phyloP scores from a whole-genome alignment of 2,329 filamentous ascomycete genomes.

The Verticillium nubilum region DNA sequence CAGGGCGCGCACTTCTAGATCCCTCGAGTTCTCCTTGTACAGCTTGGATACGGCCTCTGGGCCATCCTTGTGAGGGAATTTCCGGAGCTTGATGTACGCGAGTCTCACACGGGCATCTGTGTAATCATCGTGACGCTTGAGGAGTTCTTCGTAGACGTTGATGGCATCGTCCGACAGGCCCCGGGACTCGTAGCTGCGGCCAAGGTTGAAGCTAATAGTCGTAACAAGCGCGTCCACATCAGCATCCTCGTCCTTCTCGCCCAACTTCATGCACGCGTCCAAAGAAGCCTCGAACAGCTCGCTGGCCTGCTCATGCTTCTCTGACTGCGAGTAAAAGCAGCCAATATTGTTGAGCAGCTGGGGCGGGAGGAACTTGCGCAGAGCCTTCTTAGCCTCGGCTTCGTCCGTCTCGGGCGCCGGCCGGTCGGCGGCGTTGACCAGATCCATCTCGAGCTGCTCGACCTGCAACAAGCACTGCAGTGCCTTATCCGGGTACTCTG shows the following conservation, averaged over 20 bases:
- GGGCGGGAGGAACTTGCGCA: slow-evolving; percentile 77
- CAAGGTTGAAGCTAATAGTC: slow-evolving; percentile 95
- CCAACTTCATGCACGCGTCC: slow-evolving; percentile 77
- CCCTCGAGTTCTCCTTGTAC: slow-evolving; percentile 75
- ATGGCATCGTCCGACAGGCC: slow-evolving; percentile 77
- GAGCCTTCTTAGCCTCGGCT: slow-evolving; percentile 49
- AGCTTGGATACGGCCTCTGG: slow-evolving; percentile 81
- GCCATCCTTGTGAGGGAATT: slow-evolving; percentile 77
- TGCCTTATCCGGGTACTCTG: slow-evolving; percentile 80
- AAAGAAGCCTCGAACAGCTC: slow-evolving; percentile 91
- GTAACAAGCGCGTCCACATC: slow-evolving; percentile 91
- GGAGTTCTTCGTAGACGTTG: slow-evolving; percentile 79
- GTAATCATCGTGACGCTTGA: slow-evolving; percentile 84
- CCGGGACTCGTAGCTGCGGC: slow-evolving; percentile 84
- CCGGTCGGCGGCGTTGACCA: slow-evolving; percentile 65
- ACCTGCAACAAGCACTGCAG: slow-evolving; percentile 88
- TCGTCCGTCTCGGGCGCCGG: slow-evolving; percentile 53
- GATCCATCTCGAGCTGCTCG: slow-evolving; percentile 81
- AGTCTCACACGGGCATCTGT: slow-evolving; percentile 85
- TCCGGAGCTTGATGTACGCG: slow-evolving; percentile 82
- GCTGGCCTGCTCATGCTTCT: slow-evolving; percentile 73
- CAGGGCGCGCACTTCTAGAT: slow-evolving; percentile 85
- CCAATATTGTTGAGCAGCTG: slow-evolving; percentile 96
- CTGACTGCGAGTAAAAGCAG: slow-evolving; percentile 87
- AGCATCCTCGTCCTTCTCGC: slow-evolving; percentile 65